Percentiles rank a stretch among this genome's conserved stretches.
Conservation (phyloP, 495 filamentous ascomycete genomes). For the Penicillium samsonianum region DNA sequence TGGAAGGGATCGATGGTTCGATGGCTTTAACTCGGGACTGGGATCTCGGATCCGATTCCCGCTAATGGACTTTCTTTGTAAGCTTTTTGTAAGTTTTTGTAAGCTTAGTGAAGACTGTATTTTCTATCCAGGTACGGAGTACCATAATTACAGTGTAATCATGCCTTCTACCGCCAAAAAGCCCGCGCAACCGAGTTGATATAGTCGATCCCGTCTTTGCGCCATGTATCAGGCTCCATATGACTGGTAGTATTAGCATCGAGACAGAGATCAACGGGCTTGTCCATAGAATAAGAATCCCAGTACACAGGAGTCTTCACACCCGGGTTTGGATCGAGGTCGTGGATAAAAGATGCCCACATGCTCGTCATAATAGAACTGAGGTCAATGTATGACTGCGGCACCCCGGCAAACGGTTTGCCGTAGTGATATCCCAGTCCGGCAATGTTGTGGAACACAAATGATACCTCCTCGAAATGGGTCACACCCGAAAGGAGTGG, state of each 20-base stretch:
- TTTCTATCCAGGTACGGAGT: no score
- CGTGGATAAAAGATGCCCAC: constrained; percentile 57
- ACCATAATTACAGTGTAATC: no score
- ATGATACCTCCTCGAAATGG: constrained; percentile 64
- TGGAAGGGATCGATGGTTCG: neutral
- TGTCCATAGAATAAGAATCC: constrained; percentile 42
- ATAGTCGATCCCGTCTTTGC: constrained; percentile 45
- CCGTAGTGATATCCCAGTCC: constrained; percentile 52
- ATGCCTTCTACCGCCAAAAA: constrained; percentile 26
- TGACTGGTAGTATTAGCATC: constrained; percentile 52
- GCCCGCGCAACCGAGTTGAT: constrained; percentile 32
- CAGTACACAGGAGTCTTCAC: constrained; percentile 39
- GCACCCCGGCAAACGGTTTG: constrained; percentile 48
- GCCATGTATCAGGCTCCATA: constrained; percentile 51
- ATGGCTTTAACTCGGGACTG: neutral
- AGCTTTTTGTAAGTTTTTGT: no score
- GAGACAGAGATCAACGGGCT: constrained; percentile 48
- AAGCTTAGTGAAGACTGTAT: no score
- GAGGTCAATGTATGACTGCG: constrained; percentile 46
- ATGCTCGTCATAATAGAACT: constrained; percentile 54
- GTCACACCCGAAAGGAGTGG: constrained; percentile 42
- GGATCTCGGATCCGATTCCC: neutral
- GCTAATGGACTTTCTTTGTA: no score
- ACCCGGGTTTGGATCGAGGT: constrained; percentile 50
- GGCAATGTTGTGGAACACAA: constrained; percentile 60